phyloP scores from a whole-genome alignment of 2,329 filamentous ascomycete species.

The Clarireedia monteithiana region DNA sequence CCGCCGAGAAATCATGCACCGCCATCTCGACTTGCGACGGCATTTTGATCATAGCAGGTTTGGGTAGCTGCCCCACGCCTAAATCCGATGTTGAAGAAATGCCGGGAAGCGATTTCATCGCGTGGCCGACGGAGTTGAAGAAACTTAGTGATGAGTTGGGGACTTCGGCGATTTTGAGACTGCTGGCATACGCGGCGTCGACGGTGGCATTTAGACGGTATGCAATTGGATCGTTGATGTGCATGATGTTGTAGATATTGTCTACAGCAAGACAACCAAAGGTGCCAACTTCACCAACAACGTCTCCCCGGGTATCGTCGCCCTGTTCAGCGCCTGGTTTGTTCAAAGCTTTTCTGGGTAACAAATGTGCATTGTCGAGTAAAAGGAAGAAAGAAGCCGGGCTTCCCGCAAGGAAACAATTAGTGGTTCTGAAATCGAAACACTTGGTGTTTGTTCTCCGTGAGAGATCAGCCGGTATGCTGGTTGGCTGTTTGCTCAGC shows the following conservation, averaged over 20 bases:
- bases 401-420: slow-evolving; percentile 83
- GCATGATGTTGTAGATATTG: slow-evolving; percentile 92
- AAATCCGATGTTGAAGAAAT: slow-evolving; percentile 30
- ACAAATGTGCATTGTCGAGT: slow-evolving; percentile 63
- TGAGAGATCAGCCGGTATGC: slow-evolving; percentile 37
- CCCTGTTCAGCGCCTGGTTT: slow-evolving; percentile 67
- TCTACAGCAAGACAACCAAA: slow-evolving; percentile 92
- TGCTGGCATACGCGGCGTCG: slow-evolving; percentile 69
- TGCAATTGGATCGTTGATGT: slow-evolving; percentile 65
- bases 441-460: slow-evolving; percentile 42
- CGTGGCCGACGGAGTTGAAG: slow-evolving; percentile 55
- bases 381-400: slow-evolving; percentile 90
- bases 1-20: slow-evolving; percentile 87
- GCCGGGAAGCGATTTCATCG: slow-evolving; percentile 55
- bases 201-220: slow-evolving; percentile 89
- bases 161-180: slow-evolving; percentile 69
- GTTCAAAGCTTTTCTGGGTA: slow-evolving; percentile 66
- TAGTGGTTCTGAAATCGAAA: slow-evolving; percentile 89
- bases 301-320: slow-evolving; percentile 45
- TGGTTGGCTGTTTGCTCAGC: slow-evolving; percentile 79
- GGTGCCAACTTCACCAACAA: slow-evolving; percentile 70
- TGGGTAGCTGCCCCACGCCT: slow-evolving; percentile 33
- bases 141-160: slow-evolving; percentile 64
- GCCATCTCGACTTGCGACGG: slow-evolving; percentile 78
- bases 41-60: slow-evolving; percentile 36